Conservation (phyloP, 345 rosid genomes). For the Pistacia atlantica region DNA sequence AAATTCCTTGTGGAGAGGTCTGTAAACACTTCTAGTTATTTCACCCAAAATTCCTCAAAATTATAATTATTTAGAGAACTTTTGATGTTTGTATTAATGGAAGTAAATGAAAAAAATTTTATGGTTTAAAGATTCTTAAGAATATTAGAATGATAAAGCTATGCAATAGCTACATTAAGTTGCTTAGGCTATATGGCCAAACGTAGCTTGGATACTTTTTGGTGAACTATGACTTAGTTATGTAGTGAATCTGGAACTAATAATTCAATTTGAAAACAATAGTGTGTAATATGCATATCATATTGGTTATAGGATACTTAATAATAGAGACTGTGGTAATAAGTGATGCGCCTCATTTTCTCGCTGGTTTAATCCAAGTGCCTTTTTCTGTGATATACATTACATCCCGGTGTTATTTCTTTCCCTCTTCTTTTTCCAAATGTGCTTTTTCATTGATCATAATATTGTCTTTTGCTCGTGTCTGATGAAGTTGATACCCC, state of each 20-base stretch:
- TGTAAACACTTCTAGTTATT: conserved; percentile 16
- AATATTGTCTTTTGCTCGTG: not conserved
- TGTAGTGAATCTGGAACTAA: not conserved
- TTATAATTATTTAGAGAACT: conserved; percentile 2
- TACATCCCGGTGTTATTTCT: not conserved
- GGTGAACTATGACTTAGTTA: not conserved
- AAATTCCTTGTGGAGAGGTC: conserved; percentile 88
- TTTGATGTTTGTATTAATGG: not conserved
- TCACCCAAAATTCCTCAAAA: not conserved
- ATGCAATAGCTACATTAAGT: not conserved
- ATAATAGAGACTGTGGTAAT: not conserved
- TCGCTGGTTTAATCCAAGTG: not conserved
- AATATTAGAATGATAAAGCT: not conserved
- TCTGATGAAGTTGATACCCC: not conserved
- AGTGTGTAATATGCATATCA: not conserved
- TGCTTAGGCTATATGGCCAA: not conserved
- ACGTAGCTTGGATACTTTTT: conserved; percentile 1
- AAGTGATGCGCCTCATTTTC: not conserved
- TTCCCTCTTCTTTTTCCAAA: not conserved
- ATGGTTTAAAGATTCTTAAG: not conserved
- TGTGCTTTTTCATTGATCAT: not conserved
- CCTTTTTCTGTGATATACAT: not conserved
- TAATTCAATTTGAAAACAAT: not conserved
- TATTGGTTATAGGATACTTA: not conserved
- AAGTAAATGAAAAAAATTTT: not conserved